Conservation (phyloP, 2,329 filamentous ascomycete genomes). For the Trichoderma endophyticum region DNA sequence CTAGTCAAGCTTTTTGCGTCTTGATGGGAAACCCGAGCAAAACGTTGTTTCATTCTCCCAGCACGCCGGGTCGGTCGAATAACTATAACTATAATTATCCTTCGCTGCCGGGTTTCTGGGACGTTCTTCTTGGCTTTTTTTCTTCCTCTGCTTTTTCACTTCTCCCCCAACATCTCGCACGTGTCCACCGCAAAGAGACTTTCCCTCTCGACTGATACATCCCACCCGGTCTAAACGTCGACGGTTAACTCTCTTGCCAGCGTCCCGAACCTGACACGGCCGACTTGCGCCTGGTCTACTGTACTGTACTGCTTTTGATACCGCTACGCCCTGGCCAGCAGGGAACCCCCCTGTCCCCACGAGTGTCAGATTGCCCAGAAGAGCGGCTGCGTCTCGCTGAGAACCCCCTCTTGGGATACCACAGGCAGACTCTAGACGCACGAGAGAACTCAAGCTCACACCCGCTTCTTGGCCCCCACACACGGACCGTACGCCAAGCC, state of each 20-base stretch:
- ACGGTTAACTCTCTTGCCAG: neutral
- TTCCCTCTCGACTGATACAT: too few species aligned
- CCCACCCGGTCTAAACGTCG: neutral
- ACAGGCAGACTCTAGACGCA: neutral
- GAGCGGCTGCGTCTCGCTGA: conserved; percentile 4
- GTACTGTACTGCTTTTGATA: neutral
- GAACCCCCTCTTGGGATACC: conserved; percentile 5
- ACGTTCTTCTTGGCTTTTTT: neutral
- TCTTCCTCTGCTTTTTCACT: too few species aligned
- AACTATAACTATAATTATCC: neutral
- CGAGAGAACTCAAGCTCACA: neutral
- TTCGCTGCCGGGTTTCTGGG: neutral
- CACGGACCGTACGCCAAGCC: conserved; percentile 18
- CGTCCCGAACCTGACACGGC: neutral
- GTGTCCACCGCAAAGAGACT: neutral
- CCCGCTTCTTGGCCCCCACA: conserved; percentile 15
- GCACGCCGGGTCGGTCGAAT: neutral
- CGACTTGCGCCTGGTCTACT: neutral
- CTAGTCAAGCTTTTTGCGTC: conserved; percentile 5
- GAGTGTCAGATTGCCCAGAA: conserved; percentile 12
- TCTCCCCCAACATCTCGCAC: neutral
- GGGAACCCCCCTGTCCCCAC: neutral
- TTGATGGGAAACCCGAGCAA: neutral
- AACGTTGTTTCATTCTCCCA: neutral
- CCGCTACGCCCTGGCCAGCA: neutral